Conservation (phyloP, 139 green algal genomes). For the Zygnema circumcarinatum region DNA sequence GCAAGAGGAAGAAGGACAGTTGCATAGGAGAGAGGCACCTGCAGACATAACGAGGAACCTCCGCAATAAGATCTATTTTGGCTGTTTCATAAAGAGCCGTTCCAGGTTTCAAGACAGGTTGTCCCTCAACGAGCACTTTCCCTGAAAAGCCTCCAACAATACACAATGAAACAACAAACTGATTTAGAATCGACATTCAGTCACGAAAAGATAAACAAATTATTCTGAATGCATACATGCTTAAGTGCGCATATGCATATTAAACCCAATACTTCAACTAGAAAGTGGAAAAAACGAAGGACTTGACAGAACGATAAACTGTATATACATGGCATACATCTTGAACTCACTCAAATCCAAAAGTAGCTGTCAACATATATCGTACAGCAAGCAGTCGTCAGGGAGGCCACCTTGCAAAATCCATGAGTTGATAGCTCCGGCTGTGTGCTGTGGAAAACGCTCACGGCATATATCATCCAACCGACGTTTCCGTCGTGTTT, state of each 20-base stretch:
- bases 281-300: too few relatives aligned
- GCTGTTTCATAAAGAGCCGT: constrained; percentile 66
- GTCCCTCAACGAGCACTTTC: constrained; percentile 79
- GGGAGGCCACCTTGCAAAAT: constrained; percentile 91
- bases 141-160: constrained; percentile 29
- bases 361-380: too few relatives aligned
- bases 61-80: constrained; percentile 74
- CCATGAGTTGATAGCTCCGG: constrained; percentile 87
- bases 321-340: too few relatives aligned
- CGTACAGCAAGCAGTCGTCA: too few relatives aligned
- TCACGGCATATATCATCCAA: constrained; percentile 88
- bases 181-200: constrained; percentile 14
- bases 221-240: constrained; percentile 1
- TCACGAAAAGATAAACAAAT: constrained; percentile 9
- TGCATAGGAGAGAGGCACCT: constrained; percentile 60
- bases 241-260: constrained; percentile 14
- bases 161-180: not conserved
- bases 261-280: too few relatives aligned
- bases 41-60: constrained; percentile 87
- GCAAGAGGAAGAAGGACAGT: not conserved
- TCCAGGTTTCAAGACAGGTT: constrained; percentile 79
- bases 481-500: not conserved
- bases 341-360: too few relatives aligned
- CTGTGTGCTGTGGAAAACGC: constrained; percentile 76
- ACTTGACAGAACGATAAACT: too few relatives aligned